Evolutionary conservation across 768 basidiomycete genomes (phyloP).

Genomic region (Crassisporium funariophilum): DNA sequence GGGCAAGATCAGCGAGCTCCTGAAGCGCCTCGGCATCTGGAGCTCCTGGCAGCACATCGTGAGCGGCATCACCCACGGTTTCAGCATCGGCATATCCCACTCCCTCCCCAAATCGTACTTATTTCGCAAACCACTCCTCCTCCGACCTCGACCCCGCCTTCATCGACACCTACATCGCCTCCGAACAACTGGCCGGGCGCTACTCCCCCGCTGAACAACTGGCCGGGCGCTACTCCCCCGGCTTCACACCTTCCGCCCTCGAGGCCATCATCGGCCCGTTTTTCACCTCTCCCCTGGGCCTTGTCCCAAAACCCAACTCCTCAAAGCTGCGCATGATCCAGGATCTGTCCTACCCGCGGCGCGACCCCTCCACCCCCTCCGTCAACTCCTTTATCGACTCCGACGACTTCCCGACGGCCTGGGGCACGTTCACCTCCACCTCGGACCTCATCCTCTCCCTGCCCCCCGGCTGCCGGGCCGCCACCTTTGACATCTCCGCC

Average conservation of each 20-base stretch:
- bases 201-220: conserved; percentile 33
- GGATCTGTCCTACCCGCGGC: conserved; percentile 31
- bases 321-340: conserved; percentile 24
- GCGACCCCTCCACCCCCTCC: conserved; percentile 24
- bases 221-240: conserved; percentile 31
- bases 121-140: conserved; percentile 38
- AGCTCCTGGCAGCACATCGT: conserved; percentile 30
- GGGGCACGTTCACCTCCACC: conserved; percentile 39
- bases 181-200: conserved; percentile 29
- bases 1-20: conserved; percentile 12
- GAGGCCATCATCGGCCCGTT: conserved; percentile 43
- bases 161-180: conserved; percentile 33
- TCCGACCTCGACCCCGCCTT: conserved; percentile 27
- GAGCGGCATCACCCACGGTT: conserved; percentile 33
- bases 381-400: conserved; percentile 32
- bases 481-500: conserved; percentile 41
- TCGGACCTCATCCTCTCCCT: conserved; percentile 26
- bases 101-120: no score
- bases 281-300: conserved; percentile 37
- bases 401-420: conserved; percentile 33
- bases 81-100: conserved; percentile 41
- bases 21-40: conserved; percentile 14
- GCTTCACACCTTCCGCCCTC: conserved; percentile 26
- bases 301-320: conserved; percentile 37
- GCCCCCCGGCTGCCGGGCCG: conserved; percentile 33